Percentiles rank a stretch among this genome's conserved stretches.
phyloP scores from a whole-genome alignment of 208 protist species.

The Wallacemonas sp. region DNA sequence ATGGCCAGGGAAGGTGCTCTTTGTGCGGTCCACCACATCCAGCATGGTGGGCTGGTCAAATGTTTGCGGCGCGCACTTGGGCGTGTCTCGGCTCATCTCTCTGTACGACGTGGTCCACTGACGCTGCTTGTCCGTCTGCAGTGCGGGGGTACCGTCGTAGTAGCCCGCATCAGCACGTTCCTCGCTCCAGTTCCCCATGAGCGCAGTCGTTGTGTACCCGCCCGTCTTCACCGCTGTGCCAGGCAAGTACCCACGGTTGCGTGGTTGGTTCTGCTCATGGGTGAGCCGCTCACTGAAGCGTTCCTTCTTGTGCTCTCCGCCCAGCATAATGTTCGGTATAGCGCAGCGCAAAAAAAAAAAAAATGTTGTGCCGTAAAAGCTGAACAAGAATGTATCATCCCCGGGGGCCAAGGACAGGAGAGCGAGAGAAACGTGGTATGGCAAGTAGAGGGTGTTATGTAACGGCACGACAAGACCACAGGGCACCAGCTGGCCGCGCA shows the following conservation, averaged over 20 bases:
- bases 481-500: too few relatives aligned
- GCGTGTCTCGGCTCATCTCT: constrained; percentile 20
- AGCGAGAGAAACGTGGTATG: constrained; percentile 16
- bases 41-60: constrained; percentile 75
- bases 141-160: constrained; percentile 67
- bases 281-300: constrained; percentile 82
- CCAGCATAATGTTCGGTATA: constrained; percentile 53
- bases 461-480: too few relatives aligned
- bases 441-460: too few relatives aligned
- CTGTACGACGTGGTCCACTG: constrained; percentile 26
- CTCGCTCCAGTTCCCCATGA: constrained; percentile 88
- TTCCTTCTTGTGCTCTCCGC: constrained; percentile 88
- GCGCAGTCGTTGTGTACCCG: constrained; percentile 72
- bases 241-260: constrained; percentile 83
- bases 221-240: constrained; percentile 72
- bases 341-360: neutral
- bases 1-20: constrained; percentile 74
- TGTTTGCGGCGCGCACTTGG: neutral
- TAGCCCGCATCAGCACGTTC: constrained; percentile 76
- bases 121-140: constrained; percentile 59
- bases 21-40: constrained; percentile 71
- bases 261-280: constrained; percentile 77
- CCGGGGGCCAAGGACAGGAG: neutral
- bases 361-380: neutral
- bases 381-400: constrained; percentile 3